These are phyloP conservation scores for Funneliformis geosporum DNA, from an alignment of 192 early-diverging fungal species.

Conservation along the genomic window DNA sequence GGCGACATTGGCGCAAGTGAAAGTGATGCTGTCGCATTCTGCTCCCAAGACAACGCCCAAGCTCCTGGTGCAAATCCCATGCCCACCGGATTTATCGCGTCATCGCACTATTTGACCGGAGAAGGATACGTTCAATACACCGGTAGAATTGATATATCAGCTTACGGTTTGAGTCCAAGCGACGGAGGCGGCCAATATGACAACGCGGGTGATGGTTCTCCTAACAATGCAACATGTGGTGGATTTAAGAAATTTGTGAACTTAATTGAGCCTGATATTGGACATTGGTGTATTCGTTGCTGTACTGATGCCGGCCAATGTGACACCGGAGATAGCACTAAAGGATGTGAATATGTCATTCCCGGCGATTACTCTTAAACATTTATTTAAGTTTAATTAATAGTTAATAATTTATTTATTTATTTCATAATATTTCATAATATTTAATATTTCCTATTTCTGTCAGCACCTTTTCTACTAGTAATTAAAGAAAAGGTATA, in stretches of 20 bases:
- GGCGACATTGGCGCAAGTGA: conserved; percentile 47
- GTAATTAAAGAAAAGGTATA: too few relatives aligned
- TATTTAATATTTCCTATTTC: too few relatives aligned
- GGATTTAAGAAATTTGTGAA: conserved; percentile 55
- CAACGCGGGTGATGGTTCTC: conserved; percentile 35
- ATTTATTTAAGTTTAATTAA: too few relatives aligned
- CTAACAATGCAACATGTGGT: conserved; percentile 46
- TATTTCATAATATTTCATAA: too few relatives aligned
- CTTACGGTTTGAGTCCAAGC: conserved; percentile 37
- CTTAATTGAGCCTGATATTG: conserved; percentile 51
- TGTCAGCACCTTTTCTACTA: too few relatives aligned
- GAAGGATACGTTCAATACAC: conserved; percentile 53
- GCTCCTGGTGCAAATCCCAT: conserved; percentile 39
- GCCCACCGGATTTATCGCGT: conserved; percentile 46
- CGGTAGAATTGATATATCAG: conserved; percentile 47
- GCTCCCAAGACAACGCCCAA: conserved; percentile 12
- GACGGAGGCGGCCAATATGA: conserved; percentile 62
- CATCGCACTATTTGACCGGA: conserved; percentile 38
- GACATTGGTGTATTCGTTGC: conserved; percentile 57
- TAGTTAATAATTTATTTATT: too few relatives aligned
- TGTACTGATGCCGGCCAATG: conserved; percentile 44
- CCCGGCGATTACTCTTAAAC: neutral
- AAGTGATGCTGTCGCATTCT: conserved; percentile 40
- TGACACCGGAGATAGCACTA: conserved; percentile 27
- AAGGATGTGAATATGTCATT: conserved; percentile 33